Evolutionary conservation across 331 rosid species (phyloP).

Genomic region (Erythrophleum ivorense): DNA sequence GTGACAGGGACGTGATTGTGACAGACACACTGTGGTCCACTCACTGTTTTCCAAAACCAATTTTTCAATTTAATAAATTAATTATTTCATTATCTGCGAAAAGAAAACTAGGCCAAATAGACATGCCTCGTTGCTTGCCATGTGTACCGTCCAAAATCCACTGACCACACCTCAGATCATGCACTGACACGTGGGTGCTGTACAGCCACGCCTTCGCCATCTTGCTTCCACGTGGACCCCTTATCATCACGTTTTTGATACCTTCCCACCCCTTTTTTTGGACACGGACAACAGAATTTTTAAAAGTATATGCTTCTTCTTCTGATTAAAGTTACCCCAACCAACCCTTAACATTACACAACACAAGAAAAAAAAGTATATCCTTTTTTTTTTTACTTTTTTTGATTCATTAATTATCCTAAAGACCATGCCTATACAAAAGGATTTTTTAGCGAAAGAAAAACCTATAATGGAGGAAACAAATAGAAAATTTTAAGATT

Average conservation of each 20-base stretch:
- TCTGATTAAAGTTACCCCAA: background rate
- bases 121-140: constrained; percentile 35
- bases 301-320: background rate
- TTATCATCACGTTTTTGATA: constrained; percentile 39
- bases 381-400: no score
- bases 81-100: background rate
- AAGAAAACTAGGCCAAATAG: background rate
- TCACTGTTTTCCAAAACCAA: background rate
- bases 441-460: no score
- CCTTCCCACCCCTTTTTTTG: background rate
- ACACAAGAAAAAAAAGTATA: no score
- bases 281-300: background rate
- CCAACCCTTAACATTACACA: no score
- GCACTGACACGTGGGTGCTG: constrained; percentile 41
- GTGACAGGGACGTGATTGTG: constrained; percentile 61
- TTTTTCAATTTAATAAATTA: background rate
- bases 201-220: background rate
- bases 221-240: constrained; percentile 36
- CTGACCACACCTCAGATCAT: constrained; percentile 9
- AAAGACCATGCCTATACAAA: no score
- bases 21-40: constrained; percentile 36
- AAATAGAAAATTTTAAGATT: no score
- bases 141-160: constrained; percentile 34
- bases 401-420: no score
- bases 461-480: no score